phyloP scores from a whole-genome alignment of 2,329 filamentous ascomycete species.

The Aspergillus piperis region DNA sequence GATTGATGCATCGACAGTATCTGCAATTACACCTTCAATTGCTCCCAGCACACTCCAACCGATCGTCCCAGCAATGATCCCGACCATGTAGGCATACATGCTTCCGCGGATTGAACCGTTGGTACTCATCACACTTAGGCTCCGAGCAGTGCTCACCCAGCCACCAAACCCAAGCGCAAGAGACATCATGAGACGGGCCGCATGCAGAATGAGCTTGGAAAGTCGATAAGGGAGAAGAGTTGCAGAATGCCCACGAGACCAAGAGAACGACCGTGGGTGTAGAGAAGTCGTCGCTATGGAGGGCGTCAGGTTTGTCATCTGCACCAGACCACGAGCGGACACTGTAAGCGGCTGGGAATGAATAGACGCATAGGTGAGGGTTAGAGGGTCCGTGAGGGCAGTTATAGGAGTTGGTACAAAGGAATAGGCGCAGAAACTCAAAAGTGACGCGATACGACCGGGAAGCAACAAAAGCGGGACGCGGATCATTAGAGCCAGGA shows the following conservation, averaged over 20 bases:
- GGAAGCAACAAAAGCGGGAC: slow-evolving; percentile 84
- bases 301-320: slow-evolving; percentile 77
- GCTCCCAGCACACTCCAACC: slow-evolving; percentile 91
- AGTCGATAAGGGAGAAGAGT: slow-evolving; percentile 83
- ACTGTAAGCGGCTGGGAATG: slow-evolving; percentile 80
- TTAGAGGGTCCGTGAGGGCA: slow-evolving; percentile 84
- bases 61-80: slow-evolving; percentile 87
- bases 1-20: slow-evolving; percentile 83
- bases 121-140: slow-evolving; percentile 63
- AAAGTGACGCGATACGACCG: slow-evolving; percentile 66
- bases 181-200: slow-evolving; percentile 87
- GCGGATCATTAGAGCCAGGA: slow-evolving; percentile 77
- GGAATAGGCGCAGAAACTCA: slow-evolving; percentile 72
- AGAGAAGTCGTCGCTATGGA: slow-evolving; percentile 68
- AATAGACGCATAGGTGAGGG: slow-evolving; percentile 89
- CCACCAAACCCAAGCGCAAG: slow-evolving; percentile 87
- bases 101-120: slow-evolving; percentile 64
- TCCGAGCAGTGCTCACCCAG: slow-evolving; percentile 92
- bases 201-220: slow-evolving; percentile 86
- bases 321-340: slow-evolving; percentile 75
- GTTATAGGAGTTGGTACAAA: slow-evolving; percentile 83
- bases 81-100: slow-evolving; percentile 91
- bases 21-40: slow-evolving; percentile 84
- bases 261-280: slow-evolving; percentile 47
- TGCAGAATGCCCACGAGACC: slow-evolving; percentile 41